Evolutionary conservation across 2,329 filamentous ascomycete species (phyloP).

Genomic region (Chaetomium sp.): DNA sequence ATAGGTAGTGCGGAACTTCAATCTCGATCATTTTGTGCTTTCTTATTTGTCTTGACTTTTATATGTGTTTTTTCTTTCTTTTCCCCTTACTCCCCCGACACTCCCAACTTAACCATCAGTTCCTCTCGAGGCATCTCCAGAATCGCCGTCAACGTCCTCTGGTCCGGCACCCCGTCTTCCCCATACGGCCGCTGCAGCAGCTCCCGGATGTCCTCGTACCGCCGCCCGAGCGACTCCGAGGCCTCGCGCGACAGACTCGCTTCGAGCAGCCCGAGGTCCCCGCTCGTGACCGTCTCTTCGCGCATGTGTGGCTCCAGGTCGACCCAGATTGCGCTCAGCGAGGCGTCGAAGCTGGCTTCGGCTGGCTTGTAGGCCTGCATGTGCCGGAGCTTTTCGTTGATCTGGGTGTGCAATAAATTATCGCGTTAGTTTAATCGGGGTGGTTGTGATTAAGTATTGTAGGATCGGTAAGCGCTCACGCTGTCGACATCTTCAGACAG

Average conservation of each 20-base stretch:
- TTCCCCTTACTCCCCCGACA: not conserved
- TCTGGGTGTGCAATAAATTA: conserved; percentile 8
- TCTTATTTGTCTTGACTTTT: not conserved
- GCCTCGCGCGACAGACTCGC: conserved; percentile 15
- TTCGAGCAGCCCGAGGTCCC: conserved; percentile 19
- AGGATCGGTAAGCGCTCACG: conserved; percentile 3
- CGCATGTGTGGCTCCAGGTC: conserved; percentile 23
- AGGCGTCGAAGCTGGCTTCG: conserved; percentile 19
- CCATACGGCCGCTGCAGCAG: conserved; percentile 23
- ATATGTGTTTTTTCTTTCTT: not conserved
- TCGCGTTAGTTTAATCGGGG: too few species aligned
- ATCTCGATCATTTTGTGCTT: not conserved
- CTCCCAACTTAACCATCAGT: conserved; percentile 20
- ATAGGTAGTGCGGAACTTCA: too few species aligned
- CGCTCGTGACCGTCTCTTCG: conserved; percentile 13
- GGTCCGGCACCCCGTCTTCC: conserved; percentile 17
- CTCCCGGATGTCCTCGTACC: conserved; percentile 21
- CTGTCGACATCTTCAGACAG: conserved; percentile 23
- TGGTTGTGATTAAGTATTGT: too few species aligned
- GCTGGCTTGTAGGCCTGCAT: conserved; percentile 18
- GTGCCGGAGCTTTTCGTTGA: conserved; percentile 21
- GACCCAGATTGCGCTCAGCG: conserved; percentile 22
- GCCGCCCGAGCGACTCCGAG: conserved; percentile 18
- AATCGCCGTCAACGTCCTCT: conserved; percentile 15
- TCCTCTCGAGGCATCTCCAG: conserved; percentile 21